Evolutionary conservation across 73 alveolate species (phyloP).

Genomic region (Tetrahymena malaccensis): DNA sequence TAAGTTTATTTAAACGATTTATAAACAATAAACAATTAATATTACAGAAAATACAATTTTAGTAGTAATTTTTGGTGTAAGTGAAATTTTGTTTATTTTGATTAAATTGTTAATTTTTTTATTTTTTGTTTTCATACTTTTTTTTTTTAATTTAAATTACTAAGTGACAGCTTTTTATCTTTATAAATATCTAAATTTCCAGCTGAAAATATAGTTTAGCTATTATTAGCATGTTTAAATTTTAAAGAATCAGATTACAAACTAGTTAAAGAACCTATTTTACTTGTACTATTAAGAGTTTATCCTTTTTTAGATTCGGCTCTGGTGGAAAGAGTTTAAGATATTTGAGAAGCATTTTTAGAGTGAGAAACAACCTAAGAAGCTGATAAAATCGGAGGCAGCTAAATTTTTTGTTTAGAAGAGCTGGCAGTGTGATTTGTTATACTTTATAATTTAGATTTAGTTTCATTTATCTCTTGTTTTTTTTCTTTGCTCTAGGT

Average conservation of each 20-base stretch:
- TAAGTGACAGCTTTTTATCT: background rate
- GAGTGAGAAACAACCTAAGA: background rate
- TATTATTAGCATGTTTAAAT: background rate
- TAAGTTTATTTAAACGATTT: no score
- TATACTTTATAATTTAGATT: background rate
- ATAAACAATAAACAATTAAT: no score
- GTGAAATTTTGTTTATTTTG: no score
- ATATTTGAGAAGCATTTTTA: background rate
- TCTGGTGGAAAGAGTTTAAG: background rate
- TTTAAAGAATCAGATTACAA: background rate
- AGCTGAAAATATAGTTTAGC: background rate
- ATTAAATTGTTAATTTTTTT: no score
- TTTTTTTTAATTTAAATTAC: no score
- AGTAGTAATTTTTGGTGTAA: no score
- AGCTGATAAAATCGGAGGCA: background rate
- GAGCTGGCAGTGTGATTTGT: background rate
- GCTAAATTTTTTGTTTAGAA: background rate
- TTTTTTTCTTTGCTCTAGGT: background rate
- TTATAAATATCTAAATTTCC: background rate
- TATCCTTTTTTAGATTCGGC: background rate
- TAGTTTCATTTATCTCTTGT: background rate
- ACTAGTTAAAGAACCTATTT: background rate
- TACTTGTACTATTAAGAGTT: background rate
- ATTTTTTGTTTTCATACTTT: no score
- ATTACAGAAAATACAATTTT: no score